These are phyloP conservation scores for Calocera viscosa DNA, from an alignment of 768 basidiomycete species.

Conservation along the genomic window DNA sequence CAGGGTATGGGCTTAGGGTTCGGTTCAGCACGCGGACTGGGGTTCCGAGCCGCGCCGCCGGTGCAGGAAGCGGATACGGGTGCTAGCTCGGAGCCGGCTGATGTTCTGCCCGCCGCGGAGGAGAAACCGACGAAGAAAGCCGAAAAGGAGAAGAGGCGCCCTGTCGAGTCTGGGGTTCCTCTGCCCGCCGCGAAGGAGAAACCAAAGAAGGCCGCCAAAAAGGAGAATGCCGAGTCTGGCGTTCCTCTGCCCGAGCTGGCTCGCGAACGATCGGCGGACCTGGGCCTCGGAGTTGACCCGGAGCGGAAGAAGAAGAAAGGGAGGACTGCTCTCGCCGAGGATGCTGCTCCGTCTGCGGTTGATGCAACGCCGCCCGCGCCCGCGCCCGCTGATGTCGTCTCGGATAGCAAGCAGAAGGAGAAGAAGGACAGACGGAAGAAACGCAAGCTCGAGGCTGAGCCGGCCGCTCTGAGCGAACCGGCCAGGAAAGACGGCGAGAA, in stretches of 20 bases:
- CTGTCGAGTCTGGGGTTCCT: background rate
- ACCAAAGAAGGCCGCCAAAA: background rate
- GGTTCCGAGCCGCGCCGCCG: conserved; percentile 7
- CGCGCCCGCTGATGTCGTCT: too few species aligned
- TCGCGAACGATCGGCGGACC: background rate
- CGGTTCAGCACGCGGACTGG: conserved; percentile 18
- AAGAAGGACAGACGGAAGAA: background rate
- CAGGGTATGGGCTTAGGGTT: conserved; percentile 10
- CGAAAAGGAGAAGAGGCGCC: conserved; percentile 16
- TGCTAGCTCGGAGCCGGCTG: too few species aligned
- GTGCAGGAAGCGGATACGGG: conserved; percentile 16
- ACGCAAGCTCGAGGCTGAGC: background rate
- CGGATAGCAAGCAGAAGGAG: too few species aligned
- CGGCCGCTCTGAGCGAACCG: background rate
- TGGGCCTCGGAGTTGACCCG: background rate
- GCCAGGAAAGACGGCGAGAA: background rate
- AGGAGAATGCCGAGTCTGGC: background rate
- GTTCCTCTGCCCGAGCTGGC: background rate
- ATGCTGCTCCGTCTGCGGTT: too few species aligned
- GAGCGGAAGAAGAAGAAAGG: background rate
- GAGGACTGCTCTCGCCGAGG: background rate
- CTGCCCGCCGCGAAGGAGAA: background rate
- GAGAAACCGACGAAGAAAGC: conserved; percentile 18
- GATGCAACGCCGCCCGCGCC: too few species aligned
- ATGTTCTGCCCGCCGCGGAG: conserved; percentile 11